Evolutionary conservation across 2,329 filamentous ascomycete genomes (phyloP).

Genomic region (Xylaria sp.): DNA sequence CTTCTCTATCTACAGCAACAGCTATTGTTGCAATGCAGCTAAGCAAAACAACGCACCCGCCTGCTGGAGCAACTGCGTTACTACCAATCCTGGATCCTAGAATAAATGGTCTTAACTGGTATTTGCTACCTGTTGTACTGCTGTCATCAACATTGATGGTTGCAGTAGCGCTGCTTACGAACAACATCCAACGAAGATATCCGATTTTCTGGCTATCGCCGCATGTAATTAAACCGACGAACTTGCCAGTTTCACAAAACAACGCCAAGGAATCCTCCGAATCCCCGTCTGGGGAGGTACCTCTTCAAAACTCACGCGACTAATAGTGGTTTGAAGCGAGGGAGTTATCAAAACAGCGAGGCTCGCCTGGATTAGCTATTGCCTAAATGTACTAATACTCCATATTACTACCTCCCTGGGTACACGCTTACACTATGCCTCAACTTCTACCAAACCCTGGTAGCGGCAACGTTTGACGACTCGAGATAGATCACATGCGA

Average conservation of each 20-base stretch:
- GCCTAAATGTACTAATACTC: background rate
- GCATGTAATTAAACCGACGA: background rate
- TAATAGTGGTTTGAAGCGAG: background rate
- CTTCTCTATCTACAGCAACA: background rate
- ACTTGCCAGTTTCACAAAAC: background rate
- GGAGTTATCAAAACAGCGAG: background rate
- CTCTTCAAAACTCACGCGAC: background rate
- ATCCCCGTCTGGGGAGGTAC: background rate
- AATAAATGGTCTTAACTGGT: constrained; percentile 6
- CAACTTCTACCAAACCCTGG: too few species aligned
- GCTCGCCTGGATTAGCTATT: background rate
- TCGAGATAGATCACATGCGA: too few species aligned
- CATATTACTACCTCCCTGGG: background rate
- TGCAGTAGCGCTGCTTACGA: background rate
- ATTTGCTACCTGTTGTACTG: constrained; percentile 1
- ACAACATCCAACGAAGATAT: constrained; percentile 1
- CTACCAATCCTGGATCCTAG: background rate
- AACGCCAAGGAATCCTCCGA: background rate
- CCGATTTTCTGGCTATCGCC: background rate
- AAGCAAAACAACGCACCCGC: constrained; percentile 7
- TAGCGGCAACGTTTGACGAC: too few species aligned
- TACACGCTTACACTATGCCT: too few species aligned
- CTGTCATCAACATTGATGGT: constrained; percentile 4
- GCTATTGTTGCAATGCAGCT: background rate
- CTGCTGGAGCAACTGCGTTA: constrained; percentile 6